Evolutionary conservation across 1,284 basidiomycete species (phyloP), one percentile per base, ranked within the genome.

Genomic region (Naganishia sp.): DNA sequence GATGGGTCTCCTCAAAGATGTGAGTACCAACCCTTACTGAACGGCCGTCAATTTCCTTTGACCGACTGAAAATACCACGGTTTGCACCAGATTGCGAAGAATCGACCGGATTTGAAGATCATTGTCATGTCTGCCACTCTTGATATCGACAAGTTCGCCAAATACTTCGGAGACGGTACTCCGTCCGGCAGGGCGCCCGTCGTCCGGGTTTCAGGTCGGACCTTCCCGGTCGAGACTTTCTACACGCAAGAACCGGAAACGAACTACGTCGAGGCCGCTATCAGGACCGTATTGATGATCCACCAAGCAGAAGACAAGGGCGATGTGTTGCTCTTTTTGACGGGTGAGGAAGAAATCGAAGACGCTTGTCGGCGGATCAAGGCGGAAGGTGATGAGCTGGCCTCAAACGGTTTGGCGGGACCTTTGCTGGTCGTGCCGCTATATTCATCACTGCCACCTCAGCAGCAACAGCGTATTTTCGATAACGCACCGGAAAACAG

Each of bases 81-180:
- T 18, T 28, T 50, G 46, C 23, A 81, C 89, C 74, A 83, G 69
- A 86, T 99, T 18, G 89, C 90, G 1, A 88, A 87, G 75, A 86
- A 86, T 68, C 87, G 96, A 49, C 73, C 86, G 1, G 95, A 98
- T 76, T 87, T 99, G 72, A 99, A 98, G 82, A 89, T 99, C 75
- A 94, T 99, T 68, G 84, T 99, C 83, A 99, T 99, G 96, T 94
- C 90, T 50, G 96, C 96, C 43, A 99, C 96, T 1, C 87, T 99
- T 42, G 95, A 99, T 75, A 92, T 95, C 0, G 84, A 90, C 75
- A 99, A 99, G 80, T 99, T 99, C 81, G 92, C 95, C 78, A 91
- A 88, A 74, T 99, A 98, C 83, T 99, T 98, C 77, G 87, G 87
- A 66, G 81, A 90, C 68, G 81, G 80, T 21, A 74, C 76, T 9